These are phyloP conservation scores for Strombidium stylifer DNA, from an alignment of 73 alveolate genomes.

Conservation along the genomic window DNA sequence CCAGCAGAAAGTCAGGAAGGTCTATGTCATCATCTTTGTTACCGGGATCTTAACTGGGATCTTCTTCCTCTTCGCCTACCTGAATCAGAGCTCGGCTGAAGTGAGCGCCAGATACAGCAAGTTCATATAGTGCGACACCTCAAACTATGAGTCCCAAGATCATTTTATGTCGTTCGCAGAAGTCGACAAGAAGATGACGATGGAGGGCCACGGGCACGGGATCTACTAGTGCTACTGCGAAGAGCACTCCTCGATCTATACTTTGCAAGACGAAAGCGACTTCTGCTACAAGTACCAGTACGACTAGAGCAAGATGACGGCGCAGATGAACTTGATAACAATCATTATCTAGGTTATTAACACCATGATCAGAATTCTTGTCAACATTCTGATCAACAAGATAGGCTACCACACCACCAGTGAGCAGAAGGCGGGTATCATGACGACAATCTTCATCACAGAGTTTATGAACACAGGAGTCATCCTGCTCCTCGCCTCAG, in stretches of 20 bases:
- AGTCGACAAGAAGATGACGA: neutral
- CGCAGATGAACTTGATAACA: neutral
- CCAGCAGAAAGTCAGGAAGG: neutral
- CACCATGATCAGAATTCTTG: constrained; percentile 6
- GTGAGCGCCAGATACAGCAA: neutral
- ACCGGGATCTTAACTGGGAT: neutral
- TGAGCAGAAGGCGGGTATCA: constrained; percentile 1
- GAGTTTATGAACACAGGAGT: constrained; percentile 51
- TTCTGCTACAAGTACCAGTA: constrained; percentile 11
- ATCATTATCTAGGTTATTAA: constrained; percentile 37
- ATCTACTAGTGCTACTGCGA: neutral
- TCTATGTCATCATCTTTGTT: neutral
- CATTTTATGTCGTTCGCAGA: neutral
- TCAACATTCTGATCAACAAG: constrained; percentile 11
- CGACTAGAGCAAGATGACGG: neutral
- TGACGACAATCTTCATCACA: constrained; percentile 23
- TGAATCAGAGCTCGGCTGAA: constrained; percentile 2
- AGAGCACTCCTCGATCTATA: neutral
- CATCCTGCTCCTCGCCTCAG: constrained; percentile 25
- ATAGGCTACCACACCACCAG: constrained; percentile 40
- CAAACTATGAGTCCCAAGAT: neutral
- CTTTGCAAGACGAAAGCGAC: neutral
- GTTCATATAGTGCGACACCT: neutral
- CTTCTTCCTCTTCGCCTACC: constrained; percentile 3
- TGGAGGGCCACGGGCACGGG: neutral